A percentile compares a stretch with the other conserved stretches of the same genome.
Evolutionary conservation across 208 protist species (phyloP).

Genomic region (Leishmania tarentolae): DNA sequence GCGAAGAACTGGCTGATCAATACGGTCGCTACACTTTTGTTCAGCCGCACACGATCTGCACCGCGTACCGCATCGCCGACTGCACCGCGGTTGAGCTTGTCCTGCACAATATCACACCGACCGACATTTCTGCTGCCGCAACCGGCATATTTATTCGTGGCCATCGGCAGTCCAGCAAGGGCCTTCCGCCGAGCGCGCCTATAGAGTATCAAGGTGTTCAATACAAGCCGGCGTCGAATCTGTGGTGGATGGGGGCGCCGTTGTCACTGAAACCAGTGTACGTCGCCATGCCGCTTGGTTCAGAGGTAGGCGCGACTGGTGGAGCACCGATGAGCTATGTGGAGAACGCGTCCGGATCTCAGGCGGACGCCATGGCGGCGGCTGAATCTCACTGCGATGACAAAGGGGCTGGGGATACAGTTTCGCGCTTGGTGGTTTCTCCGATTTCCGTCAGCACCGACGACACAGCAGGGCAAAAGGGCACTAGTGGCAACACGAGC

Average conservation of each 20-base stretch:
- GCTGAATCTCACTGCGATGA: not conserved
- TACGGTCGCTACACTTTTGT: slow-evolving; percentile 56
- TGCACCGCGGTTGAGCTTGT: slow-evolving; percentile 56
- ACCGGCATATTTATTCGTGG: slow-evolving; percentile 73
- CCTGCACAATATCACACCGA: slow-evolving; percentile 56
- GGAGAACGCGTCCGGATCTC: not conserved
- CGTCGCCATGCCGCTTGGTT: slow-evolving; percentile 22
- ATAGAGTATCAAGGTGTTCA: slow-evolving; percentile 38
- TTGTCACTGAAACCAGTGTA: slow-evolving; percentile 67
- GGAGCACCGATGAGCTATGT: not conserved
- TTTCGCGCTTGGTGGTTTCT: not conserved
- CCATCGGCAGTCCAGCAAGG: slow-evolving; percentile 23
- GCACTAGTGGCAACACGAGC: not conserved
- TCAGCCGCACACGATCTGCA: slow-evolving; percentile 60
- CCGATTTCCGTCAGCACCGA: not conserved
- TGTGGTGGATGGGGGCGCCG: slow-evolving; percentile 84
- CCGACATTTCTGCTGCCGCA: slow-evolving; percentile 46
- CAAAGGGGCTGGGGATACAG: not conserved
- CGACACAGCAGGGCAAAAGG: not conserved
- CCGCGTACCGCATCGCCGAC: slow-evolving; percentile 54
- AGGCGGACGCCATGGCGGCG: not conserved
- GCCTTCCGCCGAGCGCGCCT: not conserved
- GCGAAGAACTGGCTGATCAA: slow-evolving; percentile 65
- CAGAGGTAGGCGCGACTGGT: not conserved
- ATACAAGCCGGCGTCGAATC: slow-evolving; percentile 53